phyloP scores from a whole-genome alignment of 2,329 filamentous ascomycete genomes.

The Pseudovirgaria hyperparasitica region DNA sequence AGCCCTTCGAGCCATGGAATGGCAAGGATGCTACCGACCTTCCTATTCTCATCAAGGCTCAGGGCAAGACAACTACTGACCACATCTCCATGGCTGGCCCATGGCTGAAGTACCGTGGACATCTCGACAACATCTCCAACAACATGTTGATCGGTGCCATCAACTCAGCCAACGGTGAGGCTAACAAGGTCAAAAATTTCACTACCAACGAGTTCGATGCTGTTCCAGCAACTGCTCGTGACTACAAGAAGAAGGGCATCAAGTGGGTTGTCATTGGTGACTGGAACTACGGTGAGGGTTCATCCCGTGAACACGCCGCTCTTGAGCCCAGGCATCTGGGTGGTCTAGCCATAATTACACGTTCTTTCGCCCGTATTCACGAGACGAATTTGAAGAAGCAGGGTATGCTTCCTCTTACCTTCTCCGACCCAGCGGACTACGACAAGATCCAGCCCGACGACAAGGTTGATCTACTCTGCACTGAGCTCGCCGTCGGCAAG shows the following conservation, averaged over 20 bases:
- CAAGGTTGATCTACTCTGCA: conserved; percentile 81
- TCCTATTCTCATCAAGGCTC: conserved; percentile 89
- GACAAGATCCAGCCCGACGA: conserved; percentile 92
- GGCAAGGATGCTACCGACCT: conserved; percentile 77
- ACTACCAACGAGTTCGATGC: conserved; percentile 73
- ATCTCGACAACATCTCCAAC: conserved; percentile 99
- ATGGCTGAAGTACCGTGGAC: conserved; percentile 97
- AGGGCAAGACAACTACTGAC: conserved; percentile 95
- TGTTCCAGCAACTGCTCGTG: conserved; percentile 86
- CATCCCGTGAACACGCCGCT: conserved; percentile 94
- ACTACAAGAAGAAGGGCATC: conserved; percentile 96
- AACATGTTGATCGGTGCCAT: conserved; percentile 98
- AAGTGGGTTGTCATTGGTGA: conserved; percentile 97
- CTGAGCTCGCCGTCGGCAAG: conserved; percentile 82
- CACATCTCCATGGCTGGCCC: conserved; percentile 96
- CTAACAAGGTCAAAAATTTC: conserved; percentile 93
- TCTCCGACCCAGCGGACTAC: conserved; percentile 88
- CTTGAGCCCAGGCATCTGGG: conserved; percentile 95
- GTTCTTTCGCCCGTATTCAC: conserved; percentile 96
- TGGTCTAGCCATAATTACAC: conserved; percentile 90
- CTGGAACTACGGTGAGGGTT: conserved; percentile 99
- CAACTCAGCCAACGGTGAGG: conserved; percentile 91
- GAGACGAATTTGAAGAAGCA: conserved; percentile 99
- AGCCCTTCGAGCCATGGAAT: conserved; percentile 79
- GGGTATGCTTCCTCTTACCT: conserved; percentile 98